Base-by-base conservation (phyloP, 2,329 filamentous ascomycete species). In the Cephalotrichum gorgonifer region DNA sequence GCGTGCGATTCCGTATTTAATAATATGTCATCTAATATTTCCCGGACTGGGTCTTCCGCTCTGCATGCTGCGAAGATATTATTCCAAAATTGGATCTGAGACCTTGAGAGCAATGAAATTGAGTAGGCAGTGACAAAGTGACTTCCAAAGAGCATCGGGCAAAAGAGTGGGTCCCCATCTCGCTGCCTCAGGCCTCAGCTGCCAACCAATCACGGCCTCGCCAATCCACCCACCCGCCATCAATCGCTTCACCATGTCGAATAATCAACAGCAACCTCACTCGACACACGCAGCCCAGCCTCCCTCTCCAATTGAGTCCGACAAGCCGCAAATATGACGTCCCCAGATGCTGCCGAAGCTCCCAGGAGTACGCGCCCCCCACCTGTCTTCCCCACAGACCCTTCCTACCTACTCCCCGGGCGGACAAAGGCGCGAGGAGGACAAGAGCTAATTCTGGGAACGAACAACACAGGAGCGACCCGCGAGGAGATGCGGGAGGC, bases 401-500 rank as follows among this genome's bases (percentile, higher is more conserved):
- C 33, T n/a, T n/a, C 30, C 30, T 38, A n/a, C 31, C 15, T 6
- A 38, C 33, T 14, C 5, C n/a, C 4, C 8, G 33, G n/a, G 9
- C n/a, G 4, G 39, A 42, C 4, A 11, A 17, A 42, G 9, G 39
- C 8, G 20, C 4, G 22, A 14, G 5, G 39, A 42, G 38, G 17
- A 23, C 23, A 17, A 4, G 4, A 11, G 39, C 20, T 5, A 4
- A 9, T 6, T 42, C 30, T 39, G 33, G 33, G 17, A 35, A 11
- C n/a, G n/a, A n/a, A n/a, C n/a, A n/a, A 3, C 25, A 20, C 39
- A 88, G 83, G 78, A 67, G 88, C 88, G 57, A 88, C 87, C 56
- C 81, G 88, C 69, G 84, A 94, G 75, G 86, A 93, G 70, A 97
- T 97, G 91, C 84, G 87, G 63, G 88, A 88, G 61, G 90, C 90